Conservation (phyloP, 768 basidiomycete species). For the Pisolithus marmoratus region DNA sequence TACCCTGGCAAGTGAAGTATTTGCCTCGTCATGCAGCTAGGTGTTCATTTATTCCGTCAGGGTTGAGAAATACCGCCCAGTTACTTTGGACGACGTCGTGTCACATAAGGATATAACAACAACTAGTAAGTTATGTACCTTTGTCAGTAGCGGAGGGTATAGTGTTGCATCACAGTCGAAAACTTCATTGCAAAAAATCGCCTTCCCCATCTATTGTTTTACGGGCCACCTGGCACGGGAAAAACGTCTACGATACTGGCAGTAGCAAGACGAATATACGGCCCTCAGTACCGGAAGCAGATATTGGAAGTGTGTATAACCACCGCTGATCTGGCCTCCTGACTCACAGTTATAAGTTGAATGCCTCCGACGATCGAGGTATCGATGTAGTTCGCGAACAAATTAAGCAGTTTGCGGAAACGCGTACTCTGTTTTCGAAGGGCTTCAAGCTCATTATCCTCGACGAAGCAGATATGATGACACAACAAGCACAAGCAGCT, state of each 20-base stretch:
- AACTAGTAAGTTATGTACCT: conserved; percentile 58
- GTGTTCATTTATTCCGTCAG: conserved; percentile 33
- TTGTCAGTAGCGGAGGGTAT: background rate
- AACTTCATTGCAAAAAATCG: conserved; percentile 94
- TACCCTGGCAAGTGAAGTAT: conserved; percentile 68
- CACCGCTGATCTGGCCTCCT: conserved; percentile 1
- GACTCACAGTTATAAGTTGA: conserved; percentile 50
- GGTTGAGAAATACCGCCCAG: conserved; percentile 98
- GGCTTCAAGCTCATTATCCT: conserved; percentile 97
- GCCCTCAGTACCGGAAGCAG: conserved; percentile 77
- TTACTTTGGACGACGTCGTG: conserved; percentile 88
- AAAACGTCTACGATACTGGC: conserved; percentile 98
- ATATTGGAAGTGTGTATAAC: conserved; percentile 73
- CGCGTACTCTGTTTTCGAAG: conserved; percentile 84
- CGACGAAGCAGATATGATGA: conserved; percentile 99
- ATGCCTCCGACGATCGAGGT: conserved; percentile 97
- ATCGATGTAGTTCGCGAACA: conserved; percentile 99
- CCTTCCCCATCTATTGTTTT: conserved; percentile 91
- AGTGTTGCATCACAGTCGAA: conserved; percentile 57
- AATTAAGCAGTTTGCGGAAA: conserved; percentile 98
- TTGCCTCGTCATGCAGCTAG: background rate
- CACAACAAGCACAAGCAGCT: conserved; percentile 93
- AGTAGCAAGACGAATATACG: conserved; percentile 92
- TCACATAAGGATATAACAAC: conserved; percentile 93
- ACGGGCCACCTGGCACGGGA: conserved; percentile 97